A percentile compares a stretch with the other conserved stretches of the same genome.
phyloP scores from a whole-genome alignment of 495 filamentous ascomycete species.

The Xylaria grammica region DNA sequence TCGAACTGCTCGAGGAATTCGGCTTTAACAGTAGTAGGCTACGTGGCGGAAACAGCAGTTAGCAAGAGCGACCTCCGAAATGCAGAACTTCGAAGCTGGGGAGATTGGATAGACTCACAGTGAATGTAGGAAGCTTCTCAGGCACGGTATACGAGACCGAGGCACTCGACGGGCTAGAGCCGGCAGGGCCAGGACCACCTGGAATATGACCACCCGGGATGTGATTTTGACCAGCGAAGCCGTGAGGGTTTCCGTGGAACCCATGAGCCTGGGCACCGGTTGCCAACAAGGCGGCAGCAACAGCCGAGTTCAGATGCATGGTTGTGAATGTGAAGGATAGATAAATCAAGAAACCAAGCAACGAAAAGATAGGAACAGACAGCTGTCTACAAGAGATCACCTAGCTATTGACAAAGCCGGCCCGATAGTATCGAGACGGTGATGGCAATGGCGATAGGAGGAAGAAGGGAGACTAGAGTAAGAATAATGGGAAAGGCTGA shows the following conservation, averaged over 20 bases:
- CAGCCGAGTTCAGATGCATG: constrained; percentile 81
- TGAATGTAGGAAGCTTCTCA: constrained; percentile 79
- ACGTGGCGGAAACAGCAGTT: constrained; percentile 25
- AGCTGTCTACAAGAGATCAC: constrained; percentile 13
- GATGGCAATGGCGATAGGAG: background rate
- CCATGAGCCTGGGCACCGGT: constrained; percentile 76
- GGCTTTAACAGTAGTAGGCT: constrained; percentile 88
- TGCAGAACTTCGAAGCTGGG: background rate
- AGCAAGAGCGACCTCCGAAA: constrained; percentile 30
- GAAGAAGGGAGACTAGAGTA: background rate
- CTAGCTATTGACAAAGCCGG: constrained; percentile 8
- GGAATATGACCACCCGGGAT: constrained; percentile 63
- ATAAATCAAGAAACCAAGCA: constrained; percentile 10
- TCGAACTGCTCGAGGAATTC: constrained; percentile 99
- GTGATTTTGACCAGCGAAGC: constrained; percentile 26
- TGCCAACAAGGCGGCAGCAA: constrained; percentile 70
- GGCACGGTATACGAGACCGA: constrained; percentile 18
- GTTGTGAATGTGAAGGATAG: constrained; percentile 12
- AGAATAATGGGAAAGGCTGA: constrained; percentile 13
- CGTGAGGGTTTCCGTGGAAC: constrained; percentile 59
- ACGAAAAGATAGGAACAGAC: constrained; percentile 28
- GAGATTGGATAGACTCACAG: constrained; percentile 62
- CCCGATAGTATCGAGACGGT: background rate
- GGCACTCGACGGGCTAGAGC: constrained; percentile 16
- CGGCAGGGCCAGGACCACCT: constrained; percentile 62